Base-by-base conservation (phyloP, 306 rosid species). In the Crataegus laevigata region DNA sequence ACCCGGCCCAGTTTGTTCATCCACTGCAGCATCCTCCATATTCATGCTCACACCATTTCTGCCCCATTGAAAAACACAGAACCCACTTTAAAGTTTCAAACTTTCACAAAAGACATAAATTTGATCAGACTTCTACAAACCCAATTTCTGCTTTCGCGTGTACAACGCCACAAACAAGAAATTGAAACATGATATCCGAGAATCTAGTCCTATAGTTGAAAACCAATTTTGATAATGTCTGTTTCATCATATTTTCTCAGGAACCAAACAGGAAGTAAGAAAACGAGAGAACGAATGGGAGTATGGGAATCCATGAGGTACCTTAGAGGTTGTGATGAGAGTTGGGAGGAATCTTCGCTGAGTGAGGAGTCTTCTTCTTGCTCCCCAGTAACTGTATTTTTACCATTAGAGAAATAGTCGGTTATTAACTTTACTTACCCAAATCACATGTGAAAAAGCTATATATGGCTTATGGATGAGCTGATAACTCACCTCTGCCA, bases 301-400 rank as follows among this genome's bases (percentile, higher is more conserved):
- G 38, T 26, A 57, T 15, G 6, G 43, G 6, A 72, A 69, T 38
- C 65, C 32, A 77, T 22, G 32, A 14, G 25, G 30, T 43, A 87
- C 96, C 96, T 75, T 75, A 77, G 45, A 78, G 66, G 51, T 69
- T 81, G 69, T 71, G 86, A 63, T 65, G 90, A 82, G 74, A 82
- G 47, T 36, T 22, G 75, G 50, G 85, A 55, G 67, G 45, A 74
- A 42, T 74, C 86, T 11, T 76, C 82, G 54, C 79, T 81, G 43
- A 68, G 59, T 18, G 71, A 82, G 43, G 78, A 88, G 72, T 64
- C 87, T 77, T 81, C 83, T 22, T 75, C 68, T 38, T 38, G 11
- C 2, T 47, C 21, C 58, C 58, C 68, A 17, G 68, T 30, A 42
- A 40, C 86, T 86, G 84, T 75, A 84, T 68, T 70, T 74, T 14